phyloP scores from a whole-genome alignment of 1,284 basidiomycete species.

The Polyporus tsugae region DNA sequence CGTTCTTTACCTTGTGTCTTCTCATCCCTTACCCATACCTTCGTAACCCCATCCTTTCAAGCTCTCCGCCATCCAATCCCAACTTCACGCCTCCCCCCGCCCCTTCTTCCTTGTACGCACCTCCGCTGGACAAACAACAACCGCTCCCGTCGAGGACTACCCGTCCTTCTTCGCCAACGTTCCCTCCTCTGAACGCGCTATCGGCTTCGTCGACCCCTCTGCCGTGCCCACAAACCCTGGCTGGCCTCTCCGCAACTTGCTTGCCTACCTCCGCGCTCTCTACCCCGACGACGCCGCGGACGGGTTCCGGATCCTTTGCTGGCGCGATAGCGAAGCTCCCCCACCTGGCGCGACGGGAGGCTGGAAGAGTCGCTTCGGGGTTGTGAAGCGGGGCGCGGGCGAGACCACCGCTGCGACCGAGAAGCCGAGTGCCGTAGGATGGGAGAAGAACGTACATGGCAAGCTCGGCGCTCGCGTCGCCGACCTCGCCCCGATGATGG shows the following conservation, averaged over 20 bases:
- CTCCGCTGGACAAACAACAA: constrained; percentile 43
- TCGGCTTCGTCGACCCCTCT: constrained; percentile 91
- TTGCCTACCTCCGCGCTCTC: constrained; percentile 77
- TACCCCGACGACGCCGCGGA: constrained; percentile 52
- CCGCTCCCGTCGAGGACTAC: constrained; percentile 65
- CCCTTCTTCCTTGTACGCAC: constrained; percentile 70
- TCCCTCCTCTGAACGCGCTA: constrained; percentile 57
- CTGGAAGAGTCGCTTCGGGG: constrained; percentile 72
- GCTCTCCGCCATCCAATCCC: constrained; percentile 59
- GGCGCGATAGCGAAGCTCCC: constrained; percentile 67
- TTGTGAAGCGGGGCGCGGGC: constrained; percentile 48
- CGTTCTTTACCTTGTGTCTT: constrained; percentile 19
- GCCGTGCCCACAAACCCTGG: constrained; percentile 82
- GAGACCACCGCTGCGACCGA: constrained; percentile 6
- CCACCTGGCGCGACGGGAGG: constrained; percentile 44
- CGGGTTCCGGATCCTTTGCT: constrained; percentile 75
- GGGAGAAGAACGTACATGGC: constrained; percentile 91
- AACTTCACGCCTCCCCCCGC: constrained; percentile 51
- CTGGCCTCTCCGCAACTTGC: constrained; percentile 94
- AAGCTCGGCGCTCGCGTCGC: constrained; percentile 91
- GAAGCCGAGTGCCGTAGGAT: constrained; percentile 81
- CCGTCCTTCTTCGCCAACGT: constrained; percentile 58
- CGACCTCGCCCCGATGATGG: constrained; percentile 96
- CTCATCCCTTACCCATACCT: background rate
- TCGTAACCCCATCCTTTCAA: constrained; percentile 37